Evolutionary conservation across 352 stramenopile genomes (phyloP).

Genomic region (Pythium sukuiense): DNA sequence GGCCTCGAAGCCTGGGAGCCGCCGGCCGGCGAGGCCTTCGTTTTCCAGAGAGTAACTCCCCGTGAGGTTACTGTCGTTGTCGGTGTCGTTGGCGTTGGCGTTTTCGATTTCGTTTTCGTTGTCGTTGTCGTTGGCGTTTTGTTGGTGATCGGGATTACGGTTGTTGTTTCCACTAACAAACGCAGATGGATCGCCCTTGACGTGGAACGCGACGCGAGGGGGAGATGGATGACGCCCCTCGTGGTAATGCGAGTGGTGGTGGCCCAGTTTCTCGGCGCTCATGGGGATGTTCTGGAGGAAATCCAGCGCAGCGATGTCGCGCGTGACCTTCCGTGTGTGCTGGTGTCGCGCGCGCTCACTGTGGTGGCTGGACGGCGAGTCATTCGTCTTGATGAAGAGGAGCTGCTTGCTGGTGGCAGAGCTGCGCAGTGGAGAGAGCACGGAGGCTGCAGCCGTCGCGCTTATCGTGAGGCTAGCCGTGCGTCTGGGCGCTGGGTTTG

Average conservation of each 20-base stretch:
- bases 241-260: constrained; percentile 14
- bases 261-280: constrained; percentile 43
- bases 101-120: background rate
- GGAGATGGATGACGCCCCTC: constrained; percentile 12
- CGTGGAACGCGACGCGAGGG: constrained; percentile 11
- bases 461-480: constrained; percentile 1
- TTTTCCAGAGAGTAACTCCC: constrained; percentile 4
- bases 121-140: background rate
- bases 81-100: background rate
- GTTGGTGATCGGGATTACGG: background rate
- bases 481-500: background rate
- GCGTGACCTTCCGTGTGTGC: constrained; percentile 76
- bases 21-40: constrained; percentile 60
- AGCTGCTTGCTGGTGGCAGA: constrained; percentile 19
- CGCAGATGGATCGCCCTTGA: constrained; percentile 1
- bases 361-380: constrained; percentile 49
- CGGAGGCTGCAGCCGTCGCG: constrained; percentile 4
- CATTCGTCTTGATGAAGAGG: constrained; percentile 44
- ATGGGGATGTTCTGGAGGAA: constrained; percentile 90
- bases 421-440: constrained; percentile 11
- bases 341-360: constrained; percentile 53
- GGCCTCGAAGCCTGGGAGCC: constrained; percentile 66
- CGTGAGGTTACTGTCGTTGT: constrained; percentile 3
- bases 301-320: constrained; percentile 85
- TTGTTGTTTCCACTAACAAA: background rate